Conservation (phyloP, 208 protist genomes). For the Balamuthia mandrillaris region DNA sequence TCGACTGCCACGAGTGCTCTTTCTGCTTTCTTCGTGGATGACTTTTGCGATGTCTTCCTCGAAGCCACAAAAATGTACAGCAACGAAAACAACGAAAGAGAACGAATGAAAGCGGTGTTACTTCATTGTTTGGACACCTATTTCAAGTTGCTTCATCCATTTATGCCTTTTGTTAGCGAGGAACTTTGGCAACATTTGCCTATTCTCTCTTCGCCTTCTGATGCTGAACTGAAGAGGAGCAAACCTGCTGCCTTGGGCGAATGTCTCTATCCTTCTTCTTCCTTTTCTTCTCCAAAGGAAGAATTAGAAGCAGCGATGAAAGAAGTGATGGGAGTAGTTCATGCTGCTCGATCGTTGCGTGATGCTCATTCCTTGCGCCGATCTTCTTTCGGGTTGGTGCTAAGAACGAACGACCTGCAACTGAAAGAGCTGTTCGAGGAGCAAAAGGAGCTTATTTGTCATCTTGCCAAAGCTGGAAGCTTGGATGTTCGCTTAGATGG, state of each 20-base stretch:
- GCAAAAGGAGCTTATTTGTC: not conserved
- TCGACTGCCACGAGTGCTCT: constrained; percentile 84
- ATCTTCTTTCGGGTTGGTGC: not conserved
- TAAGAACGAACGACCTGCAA: not conserved
- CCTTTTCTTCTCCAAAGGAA: not conserved
- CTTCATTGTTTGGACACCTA: constrained; percentile 81
- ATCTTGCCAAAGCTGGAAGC: not conserved
- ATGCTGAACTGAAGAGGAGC: not conserved
- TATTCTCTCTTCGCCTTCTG: not conserved
- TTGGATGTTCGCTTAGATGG: not conserved
- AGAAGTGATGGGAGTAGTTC: not conserved
- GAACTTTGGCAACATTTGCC: constrained; percentile 82
- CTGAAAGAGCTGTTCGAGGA: not conserved
- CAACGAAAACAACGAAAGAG: constrained; percentile 46
- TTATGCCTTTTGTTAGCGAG: constrained; percentile 99
- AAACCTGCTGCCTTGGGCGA: not conserved
- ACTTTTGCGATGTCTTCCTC: constrained; percentile 97
- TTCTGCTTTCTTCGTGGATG: constrained; percentile 95
- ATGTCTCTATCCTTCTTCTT: not conserved
- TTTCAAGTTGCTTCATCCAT: constrained; percentile 95
- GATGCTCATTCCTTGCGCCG: not conserved
- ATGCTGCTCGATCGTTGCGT: not conserved
- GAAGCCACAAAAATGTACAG: constrained; percentile 82
- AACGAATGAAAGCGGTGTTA: not conserved
- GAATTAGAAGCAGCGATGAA: not conserved